Evolutionary conservation across 768 basidiomycete species (phyloP).

Genomic region (Serendipita sp.): DNA sequence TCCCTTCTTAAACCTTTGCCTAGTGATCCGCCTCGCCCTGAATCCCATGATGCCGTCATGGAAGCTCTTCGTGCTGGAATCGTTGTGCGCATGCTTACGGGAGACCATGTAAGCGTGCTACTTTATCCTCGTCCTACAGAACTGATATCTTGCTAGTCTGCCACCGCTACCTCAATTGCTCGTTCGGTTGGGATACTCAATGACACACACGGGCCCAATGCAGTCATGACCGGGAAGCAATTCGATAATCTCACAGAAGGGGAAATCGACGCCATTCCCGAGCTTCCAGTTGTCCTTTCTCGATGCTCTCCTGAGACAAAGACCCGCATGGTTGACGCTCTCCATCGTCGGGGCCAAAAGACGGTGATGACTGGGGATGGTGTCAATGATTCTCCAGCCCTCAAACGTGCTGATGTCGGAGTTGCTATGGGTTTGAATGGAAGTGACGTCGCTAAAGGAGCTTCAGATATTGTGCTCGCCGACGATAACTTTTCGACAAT

Average conservation of each 20-base stretch:
- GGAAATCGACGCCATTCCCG: slow-evolving; percentile 30
- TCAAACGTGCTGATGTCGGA: slow-evolving; percentile 42
- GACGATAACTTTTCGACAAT: slow-evolving; percentile 54
- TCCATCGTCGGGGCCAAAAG: slow-evolving; percentile 35
- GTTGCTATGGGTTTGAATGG: slow-evolving; percentile 45
- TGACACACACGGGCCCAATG: slow-evolving; percentile 14
- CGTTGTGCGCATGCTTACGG: slow-evolving; percentile 34
- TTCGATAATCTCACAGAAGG: slow-evolving; percentile 39
- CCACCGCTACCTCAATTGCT: slow-evolving; percentile 38
- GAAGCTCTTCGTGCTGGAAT: slow-evolving; percentile 37
- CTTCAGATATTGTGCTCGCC: slow-evolving; percentile 46
- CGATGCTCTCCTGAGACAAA: slow-evolving; percentile 41
- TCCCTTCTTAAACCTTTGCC: neutral
- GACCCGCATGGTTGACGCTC: slow-evolving; percentile 41
- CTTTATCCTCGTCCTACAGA: no score
- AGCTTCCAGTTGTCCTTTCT: slow-evolving; percentile 41
- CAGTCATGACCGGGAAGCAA: slow-evolving; percentile 27
- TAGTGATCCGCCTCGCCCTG: slow-evolving; percentile 36
- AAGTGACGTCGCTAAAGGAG: slow-evolving; percentile 40
- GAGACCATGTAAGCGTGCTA: slow-evolving; percentile 23
- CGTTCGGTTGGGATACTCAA: slow-evolving; percentile 31
- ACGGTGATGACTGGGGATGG: slow-evolving; percentile 39
- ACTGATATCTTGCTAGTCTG: slow-evolving; percentile 14
- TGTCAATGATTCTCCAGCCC: slow-evolving; percentile 44
- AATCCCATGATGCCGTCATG: slow-evolving; percentile 34